Evolutionary conservation across 2,329 filamentous ascomycete species (phyloP), one percentile per base, ranked within the genome.

Genomic region (Talaromyces sp.): DNA sequence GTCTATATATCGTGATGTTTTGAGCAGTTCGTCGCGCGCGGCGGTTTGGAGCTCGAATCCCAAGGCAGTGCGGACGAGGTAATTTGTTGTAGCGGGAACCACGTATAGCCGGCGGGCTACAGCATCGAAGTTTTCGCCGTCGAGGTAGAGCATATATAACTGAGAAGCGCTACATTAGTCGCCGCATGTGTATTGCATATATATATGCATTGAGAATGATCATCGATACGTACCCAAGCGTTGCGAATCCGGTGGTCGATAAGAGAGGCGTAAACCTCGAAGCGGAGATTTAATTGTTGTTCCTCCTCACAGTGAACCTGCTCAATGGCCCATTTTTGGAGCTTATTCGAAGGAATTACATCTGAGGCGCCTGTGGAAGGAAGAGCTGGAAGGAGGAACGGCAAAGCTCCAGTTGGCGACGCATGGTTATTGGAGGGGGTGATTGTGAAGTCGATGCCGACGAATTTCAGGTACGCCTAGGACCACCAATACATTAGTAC

Each of bases 381-480:
- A 29, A 77, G 64, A 13, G 62, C 69, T 9, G 89, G 87, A 8
- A 93, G 81, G 39, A 99, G 81, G 74, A 96, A 97, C 0, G 94
- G 94, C 13, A 97, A 81, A n/a, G 86, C 81, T 52, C 93, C 92
- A 19, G 87, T 88, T 0, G 93, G 93, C 2, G 92, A 96, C 47
- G 93, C 91, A 77, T 97, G 94, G 72, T 97, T 97, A 63, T 85
- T 96, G 3, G 91, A 95, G 4, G 90, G 76, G 6, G 85, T 77
- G 47, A 87, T 77, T 48, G 78, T 78, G 70, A 92, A 88, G 4
- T 84, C 74, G 53, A 96, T 79, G 36, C 82, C 82, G 46, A 86
- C 82, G 64, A 97, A 90, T 64, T 85, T 89, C 56, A 99, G 81
- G 72, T 91, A 94, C 27, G 91, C 86, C 91, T 96, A 50, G 30